A percentile compares a stretch with the other conserved stretches of the same genome.
Conservation (phyloP, 2,329 filamentous ascomycete genomes). For the Colletotrichum noveboracense region DNA sequence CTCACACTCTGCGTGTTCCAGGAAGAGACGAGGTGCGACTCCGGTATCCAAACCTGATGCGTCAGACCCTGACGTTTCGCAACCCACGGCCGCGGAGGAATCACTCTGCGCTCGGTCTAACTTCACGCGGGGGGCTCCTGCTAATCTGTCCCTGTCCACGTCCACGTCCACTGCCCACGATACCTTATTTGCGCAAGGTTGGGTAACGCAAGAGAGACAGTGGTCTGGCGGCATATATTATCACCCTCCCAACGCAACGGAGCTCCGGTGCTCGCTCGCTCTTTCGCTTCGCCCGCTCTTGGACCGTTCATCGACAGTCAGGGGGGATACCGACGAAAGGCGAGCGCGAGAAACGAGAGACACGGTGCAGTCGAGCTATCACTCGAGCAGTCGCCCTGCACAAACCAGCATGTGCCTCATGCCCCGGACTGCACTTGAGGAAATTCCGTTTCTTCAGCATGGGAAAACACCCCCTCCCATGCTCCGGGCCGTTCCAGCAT, state of each 20-base stretch:
- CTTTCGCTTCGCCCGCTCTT: constrained; percentile 4
- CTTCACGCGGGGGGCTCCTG: constrained; percentile 12
- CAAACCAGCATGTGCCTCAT: constrained; percentile 9
- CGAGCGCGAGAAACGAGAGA: background rate
- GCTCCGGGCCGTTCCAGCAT: constrained; percentile 2
- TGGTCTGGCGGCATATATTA: constrained; percentile 1
- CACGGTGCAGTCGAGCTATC: background rate
- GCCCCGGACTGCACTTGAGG: constrained; percentile 7
- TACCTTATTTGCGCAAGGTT: background rate
- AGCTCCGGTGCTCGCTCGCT: constrained; percentile 15
- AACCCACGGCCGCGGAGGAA: constrained; percentile 18
- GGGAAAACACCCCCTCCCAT: background rate
- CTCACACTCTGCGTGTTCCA: constrained; percentile 24
- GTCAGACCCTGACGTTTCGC: constrained; percentile 22
- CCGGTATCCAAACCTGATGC: constrained; percentile 22
- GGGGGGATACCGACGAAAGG: background rate
- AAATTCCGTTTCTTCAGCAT: constrained; percentile 13
- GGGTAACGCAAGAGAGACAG: background rate
- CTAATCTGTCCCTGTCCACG: background rate
- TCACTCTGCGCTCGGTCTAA: constrained; percentile 18
- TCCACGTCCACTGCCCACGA: background rate
- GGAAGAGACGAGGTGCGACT: constrained; percentile 23
- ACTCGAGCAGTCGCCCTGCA: constrained; percentile 4
- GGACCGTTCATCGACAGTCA: background rate
- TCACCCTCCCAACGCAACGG: constrained; percentile 14